Base-by-base conservation (phyloP, 148 eudicot species). In the Simmondsia chinensis region DNA sequence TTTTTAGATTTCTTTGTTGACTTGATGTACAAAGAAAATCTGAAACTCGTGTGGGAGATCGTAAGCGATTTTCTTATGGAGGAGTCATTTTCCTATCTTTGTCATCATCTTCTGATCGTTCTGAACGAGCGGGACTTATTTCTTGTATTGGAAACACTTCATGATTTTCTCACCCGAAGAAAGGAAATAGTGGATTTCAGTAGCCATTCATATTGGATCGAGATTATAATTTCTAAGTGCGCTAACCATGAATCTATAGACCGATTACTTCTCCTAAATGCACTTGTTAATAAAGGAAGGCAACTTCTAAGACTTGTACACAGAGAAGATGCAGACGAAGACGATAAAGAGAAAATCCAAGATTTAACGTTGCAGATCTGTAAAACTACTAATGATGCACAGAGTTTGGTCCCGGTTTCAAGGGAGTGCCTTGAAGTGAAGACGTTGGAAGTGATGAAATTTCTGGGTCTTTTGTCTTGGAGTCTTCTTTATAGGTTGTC, bases 391-490 rank as follows among this genome's bases (percentile, higher is more conserved):
- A 62, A 37, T 40, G 54, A 43, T 33, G 59, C 74, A 37, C 46
- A 63, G 36, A 66, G 67, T 52, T 68, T 86, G 59, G 58, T 43
- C 38, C 57, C 72, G n/a, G 36, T 69, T 43, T 16, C 76, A 33
- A 52, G 52, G 50, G 70, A 54, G 20, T 48, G 68, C 50, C 38
- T 15, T 7, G 54, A 68, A 35, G 56, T 47, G 29, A 74, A 64
- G 50, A 61, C 54, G 39, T 20, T 60, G 21, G 70, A 68, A 27
- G 18, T 57, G 11, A 57, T 86, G 45, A 86, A 73, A 65, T 79
- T 68, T 74, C 46, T 86, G 48, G 88, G 89, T 20, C 50, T 93
- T 39, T 74, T 74, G 39, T 79, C 94, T 16, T 93, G 93, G 95
- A 69, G 76, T 59, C 61, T 79, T 65, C 65, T 65, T 45, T 75